Evolutionary conservation across 176 grass and related monocot genomes (phyloP).

Genomic region (Oryza nivara): DNA sequence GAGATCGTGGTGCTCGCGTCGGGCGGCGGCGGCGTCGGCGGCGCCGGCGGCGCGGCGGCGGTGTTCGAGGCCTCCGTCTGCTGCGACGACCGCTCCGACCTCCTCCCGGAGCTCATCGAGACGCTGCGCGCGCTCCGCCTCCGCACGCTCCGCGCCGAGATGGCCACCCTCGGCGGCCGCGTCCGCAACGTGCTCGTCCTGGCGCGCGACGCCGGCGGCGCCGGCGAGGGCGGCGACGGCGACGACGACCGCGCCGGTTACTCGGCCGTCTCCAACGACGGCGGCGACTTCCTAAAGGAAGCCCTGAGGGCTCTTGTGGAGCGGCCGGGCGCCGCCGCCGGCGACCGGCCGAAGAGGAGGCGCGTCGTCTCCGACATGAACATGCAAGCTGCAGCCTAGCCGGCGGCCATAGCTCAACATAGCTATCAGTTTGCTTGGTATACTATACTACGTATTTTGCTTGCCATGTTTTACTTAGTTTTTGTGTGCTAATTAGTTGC

Average conservation of each 20-base stretch:
- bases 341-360: slow-evolving; percentile 79
- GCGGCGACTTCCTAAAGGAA: slow-evolving; percentile 63
- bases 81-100: slow-evolving; percentile 91
- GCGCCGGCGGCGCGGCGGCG: slow-evolving; percentile 10
- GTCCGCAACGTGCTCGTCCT: slow-evolving; percentile 89
- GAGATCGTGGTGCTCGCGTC: slow-evolving; percentile 78
- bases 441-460: slow-evolving; percentile 16
- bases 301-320: slow-evolving; percentile 69
- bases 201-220: slow-evolving; percentile 41
- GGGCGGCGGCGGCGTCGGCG: background rate
- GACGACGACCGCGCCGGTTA: background rate
- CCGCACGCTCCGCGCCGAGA: slow-evolving; percentile 84
- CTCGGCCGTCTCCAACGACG: background rate
- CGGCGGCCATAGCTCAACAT: slow-evolving; percentile 19
- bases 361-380: slow-evolving; percentile 68
- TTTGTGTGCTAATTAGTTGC: slow-evolving; percentile 34
- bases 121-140: slow-evolving; percentile 78
- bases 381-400: slow-evolving; percentile 54
- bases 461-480: slow-evolving; percentile 28
- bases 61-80: slow-evolving; percentile 86
- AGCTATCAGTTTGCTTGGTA: slow-evolving; percentile 31
- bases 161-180: slow-evolving; percentile 90
- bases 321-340: slow-evolving; percentile 38
- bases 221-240: slow-evolving; percentile 4
- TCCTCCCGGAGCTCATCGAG: slow-evolving; percentile 89